Evolutionary conservation across 1,284 basidiomycete species (phyloP).

Genomic region (Ceratobasidium sp.): DNA sequence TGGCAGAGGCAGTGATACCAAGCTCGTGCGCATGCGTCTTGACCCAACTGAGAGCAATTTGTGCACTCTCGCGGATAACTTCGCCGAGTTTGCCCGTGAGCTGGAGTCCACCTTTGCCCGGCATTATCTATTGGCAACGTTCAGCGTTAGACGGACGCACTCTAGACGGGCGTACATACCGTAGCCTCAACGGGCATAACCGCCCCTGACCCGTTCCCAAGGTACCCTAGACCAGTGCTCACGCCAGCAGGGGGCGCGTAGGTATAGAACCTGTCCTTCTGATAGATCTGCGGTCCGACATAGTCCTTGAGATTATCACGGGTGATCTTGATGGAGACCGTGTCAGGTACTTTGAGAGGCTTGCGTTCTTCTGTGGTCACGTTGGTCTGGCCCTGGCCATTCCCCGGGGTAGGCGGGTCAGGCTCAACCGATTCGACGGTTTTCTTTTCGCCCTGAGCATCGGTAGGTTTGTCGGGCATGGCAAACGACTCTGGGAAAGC

Average conservation of each 20-base stretch:
- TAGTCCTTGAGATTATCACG: slow-evolving; percentile 94
- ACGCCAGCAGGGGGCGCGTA: slow-evolving; percentile 89
- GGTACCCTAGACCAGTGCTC: slow-evolving; percentile 92
- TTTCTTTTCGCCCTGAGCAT: slow-evolving; percentile 46
- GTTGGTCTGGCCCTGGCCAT: slow-evolving; percentile 57
- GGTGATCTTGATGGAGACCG: slow-evolving; percentile 84
- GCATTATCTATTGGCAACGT: slow-evolving; percentile 75
- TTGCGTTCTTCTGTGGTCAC: slow-evolving; percentile 83
- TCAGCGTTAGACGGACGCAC: slow-evolving; percentile 34
- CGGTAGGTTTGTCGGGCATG: slow-evolving; percentile 47
- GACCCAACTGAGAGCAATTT: slow-evolving; percentile 94
- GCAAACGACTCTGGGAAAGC: slow-evolving; percentile 66
- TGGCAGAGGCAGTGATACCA: slow-evolving; percentile 79
- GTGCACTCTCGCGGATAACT: slow-evolving; percentile 95
- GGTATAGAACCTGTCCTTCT: slow-evolving; percentile 93
- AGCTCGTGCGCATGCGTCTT: slow-evolving; percentile 90
- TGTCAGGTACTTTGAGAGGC: slow-evolving; percentile 84
- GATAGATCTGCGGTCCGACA: slow-evolving; percentile 94
- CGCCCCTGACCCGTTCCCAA: slow-evolving; percentile 95
- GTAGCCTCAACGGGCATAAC: slow-evolving; percentile 98
- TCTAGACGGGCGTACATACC: slow-evolving; percentile 60
- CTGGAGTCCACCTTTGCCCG: slow-evolving; percentile 88
- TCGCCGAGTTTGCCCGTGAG: slow-evolving; percentile 98
- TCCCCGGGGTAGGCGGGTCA: slow-evolving; percentile 18
- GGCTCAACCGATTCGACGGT: slow-evolving; percentile 46